Base-by-base conservation (phyloP, 1,284 basidiomycete genomes). In the Fistulina hepatica region DNA sequence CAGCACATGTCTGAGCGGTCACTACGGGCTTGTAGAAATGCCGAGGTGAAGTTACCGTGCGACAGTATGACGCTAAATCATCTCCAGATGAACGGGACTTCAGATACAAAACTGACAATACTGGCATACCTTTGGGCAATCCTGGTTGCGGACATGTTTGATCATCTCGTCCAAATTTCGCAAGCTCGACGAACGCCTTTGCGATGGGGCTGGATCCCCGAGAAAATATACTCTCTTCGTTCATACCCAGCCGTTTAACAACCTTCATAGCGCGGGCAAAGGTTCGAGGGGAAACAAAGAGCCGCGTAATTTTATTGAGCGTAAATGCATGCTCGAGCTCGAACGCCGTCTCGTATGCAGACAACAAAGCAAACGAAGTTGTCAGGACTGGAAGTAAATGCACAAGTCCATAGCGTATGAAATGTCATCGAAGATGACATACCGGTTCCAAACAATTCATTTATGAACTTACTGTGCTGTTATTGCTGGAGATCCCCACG, bases 31-130 rank as follows among this genome's bases (percentile, higher is more conserved):
- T 81, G 76, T 2, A 47, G 37, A 2, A 75, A 12, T 0, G 71
- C 65, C 42, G 58, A 67, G 22, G 67, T 58, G 5, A 84, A 34
- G 52, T 84, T 84, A 20, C 73, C 71, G 46, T 85, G 81, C 2
- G 81, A 76, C 21, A 82, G 72, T 79, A 79, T 81, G 20, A 84
- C 76, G 71, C 81, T 84, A 43, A 9, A 33, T 20, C 12, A 20
- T n/a, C n/a, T n/a, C n/a, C n/a, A n/a, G n/a, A n/a, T n/a, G n/a
- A n/a, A n/a, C n/a, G n/a, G n/a, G n/a, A n/a, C n/a, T n/a, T n/a
- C n/a, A n/a, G n/a, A n/a, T n/a, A n/a, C n/a, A n/a, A n/a, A n/a
- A n/a, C n/a, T n/a, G n/a, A n/a, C n/a, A n/a, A n/a, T n/a, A n/a
- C n/a, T n/a, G n/a, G n/a, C n/a, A n/a, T n/a, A n/a, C n/a, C n/a